These are phyloP conservation scores for Lentinula novae-zelandiae DNA, from an alignment of 1,284 basidiomycete genomes.

Conservation along the genomic window DNA sequence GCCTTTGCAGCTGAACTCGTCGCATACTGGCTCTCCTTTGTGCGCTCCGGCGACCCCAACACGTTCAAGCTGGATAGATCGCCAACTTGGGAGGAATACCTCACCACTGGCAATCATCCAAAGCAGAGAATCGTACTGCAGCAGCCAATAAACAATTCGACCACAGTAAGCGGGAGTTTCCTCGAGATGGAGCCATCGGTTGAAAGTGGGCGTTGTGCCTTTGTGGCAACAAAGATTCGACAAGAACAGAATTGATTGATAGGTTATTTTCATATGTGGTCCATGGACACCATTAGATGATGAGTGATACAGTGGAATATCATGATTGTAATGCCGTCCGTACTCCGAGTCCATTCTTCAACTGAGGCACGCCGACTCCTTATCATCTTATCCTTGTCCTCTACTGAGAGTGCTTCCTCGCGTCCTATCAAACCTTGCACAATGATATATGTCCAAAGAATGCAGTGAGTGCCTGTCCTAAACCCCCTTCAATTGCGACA, in stretches of 20 bases:
- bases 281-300: neutral
- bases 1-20: slow-evolving; percentile 53
- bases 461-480: slow-evolving; percentile 1
- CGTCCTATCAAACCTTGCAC: neutral
- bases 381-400: neutral
- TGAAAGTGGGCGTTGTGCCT: slow-evolving; percentile 36
- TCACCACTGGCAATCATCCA: slow-evolving; percentile 3
- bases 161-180: slow-evolving; percentile 36
- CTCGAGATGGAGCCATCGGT: slow-evolving; percentile 34
- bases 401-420: neutral
- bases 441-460: neutral
- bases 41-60: slow-evolving; percentile 48
- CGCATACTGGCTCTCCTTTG: slow-evolving; percentile 60
- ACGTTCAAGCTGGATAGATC: slow-evolving; percentile 44
- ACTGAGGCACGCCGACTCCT: neutral
- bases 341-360: neutral
- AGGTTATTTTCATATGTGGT: neutral
- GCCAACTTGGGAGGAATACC: slow-evolving; percentile 39
- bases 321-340: neutral
- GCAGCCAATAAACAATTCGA: slow-evolving; percentile 31
- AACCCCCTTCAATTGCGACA: neutral
- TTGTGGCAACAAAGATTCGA: slow-evolving; percentile 30
- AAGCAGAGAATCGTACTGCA: slow-evolving; percentile 42
- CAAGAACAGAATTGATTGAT: slow-evolving; percentile 29
- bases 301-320: neutral